Evolutionary conservation across 345 rosid genomes (phyloP).

Genomic region (Brassica cretica): DNA sequence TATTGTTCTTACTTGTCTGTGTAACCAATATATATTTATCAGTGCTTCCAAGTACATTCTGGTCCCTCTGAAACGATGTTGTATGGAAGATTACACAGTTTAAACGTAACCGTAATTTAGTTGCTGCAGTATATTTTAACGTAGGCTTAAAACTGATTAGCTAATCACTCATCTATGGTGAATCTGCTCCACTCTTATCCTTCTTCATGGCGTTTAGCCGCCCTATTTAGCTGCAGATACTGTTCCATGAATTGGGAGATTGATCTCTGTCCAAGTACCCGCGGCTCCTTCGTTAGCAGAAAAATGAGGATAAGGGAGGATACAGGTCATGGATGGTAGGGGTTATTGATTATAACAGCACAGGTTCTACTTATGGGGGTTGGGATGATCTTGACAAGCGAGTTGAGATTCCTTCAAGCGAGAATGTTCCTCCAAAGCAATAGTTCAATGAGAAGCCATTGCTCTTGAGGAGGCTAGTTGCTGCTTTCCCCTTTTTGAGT

Average conservation of each 20-base stretch:
- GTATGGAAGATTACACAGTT: not conserved
- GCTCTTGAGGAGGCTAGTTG: slow-evolving; percentile 61
- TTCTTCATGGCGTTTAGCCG: slow-evolving; percentile 13
- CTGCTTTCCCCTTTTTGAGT: slow-evolving; percentile 72
- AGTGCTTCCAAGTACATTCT: not conserved
- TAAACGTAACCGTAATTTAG: not conserved
- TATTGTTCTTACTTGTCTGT: not conserved
- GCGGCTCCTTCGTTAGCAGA: slow-evolving; percentile 38
- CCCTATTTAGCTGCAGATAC: not conserved
- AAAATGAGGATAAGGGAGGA: slow-evolving; percentile 36
- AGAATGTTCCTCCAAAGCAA: slow-evolving; percentile 35
- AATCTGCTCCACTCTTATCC: slow-evolving; percentile 29
- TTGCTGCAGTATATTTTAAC: not conserved
- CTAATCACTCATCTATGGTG: slow-evolving; percentile 7
- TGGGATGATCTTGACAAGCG: slow-evolving; percentile 75
- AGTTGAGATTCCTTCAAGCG: slow-evolving; percentile 29
- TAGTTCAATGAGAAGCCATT: slow-evolving; percentile 58
- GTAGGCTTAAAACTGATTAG: not conserved
- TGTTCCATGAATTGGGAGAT: not conserved
- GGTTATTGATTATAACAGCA: slow-evolving; percentile 35
- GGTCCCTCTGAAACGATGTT: not conserved
- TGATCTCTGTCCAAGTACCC: slow-evolving; percentile 11
- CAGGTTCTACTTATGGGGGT: slow-evolving; percentile 59
- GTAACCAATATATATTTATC: not conserved
- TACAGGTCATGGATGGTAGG: slow-evolving; percentile 66